A percentile compares a stretch with the other conserved stretches of the same genome.
phyloP scores from a whole-genome alignment of 225 moss, liverwort and hornwort genomes.

The Bryoerythrophyllum caledonicum region DNA sequence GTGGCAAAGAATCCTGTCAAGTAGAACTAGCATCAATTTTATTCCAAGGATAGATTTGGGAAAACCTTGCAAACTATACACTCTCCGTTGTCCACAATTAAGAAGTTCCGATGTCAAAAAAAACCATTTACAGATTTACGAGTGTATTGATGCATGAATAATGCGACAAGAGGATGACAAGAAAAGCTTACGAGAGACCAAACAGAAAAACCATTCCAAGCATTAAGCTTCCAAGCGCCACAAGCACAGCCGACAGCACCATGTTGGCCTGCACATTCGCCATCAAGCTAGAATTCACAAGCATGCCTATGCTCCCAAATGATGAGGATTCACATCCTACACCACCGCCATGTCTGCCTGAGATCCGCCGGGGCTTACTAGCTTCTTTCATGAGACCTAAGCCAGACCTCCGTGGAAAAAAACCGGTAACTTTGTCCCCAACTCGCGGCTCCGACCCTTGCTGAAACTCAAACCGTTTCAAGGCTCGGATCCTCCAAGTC shows the following conservation, averaged over 20 bases:
- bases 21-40: neutral
- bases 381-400: neutral
- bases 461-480: conserved; percentile 9
- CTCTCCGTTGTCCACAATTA: neutral
- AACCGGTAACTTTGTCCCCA: conserved; percentile 3
- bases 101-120: neutral
- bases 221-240: conserved; percentile 31
- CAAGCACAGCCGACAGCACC: conserved; percentile 27
- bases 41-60: neutral
- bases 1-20: conserved; percentile 42
- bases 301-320: conserved; percentile 15
- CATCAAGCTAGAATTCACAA: conserved; percentile 42
- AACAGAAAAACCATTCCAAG: conserved; percentile 17
- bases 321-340: conserved; percentile 19
- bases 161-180: neutral
- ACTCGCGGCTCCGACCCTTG: conserved; percentile 8
- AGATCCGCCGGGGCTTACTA: conserved; percentile 11
- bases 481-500: conserved; percentile 11
- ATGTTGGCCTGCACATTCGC: conserved; percentile 41
- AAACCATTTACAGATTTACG: no score
- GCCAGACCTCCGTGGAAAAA: conserved; percentile 14
- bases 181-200: conserved; percentile 35
- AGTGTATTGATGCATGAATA: neutral
- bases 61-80: neutral
- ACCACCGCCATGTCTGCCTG: conserved; percentile 21